Conservation (phyloP, 1,139 yeast genomes). For the Debaryomyces coudertii region DNA sequence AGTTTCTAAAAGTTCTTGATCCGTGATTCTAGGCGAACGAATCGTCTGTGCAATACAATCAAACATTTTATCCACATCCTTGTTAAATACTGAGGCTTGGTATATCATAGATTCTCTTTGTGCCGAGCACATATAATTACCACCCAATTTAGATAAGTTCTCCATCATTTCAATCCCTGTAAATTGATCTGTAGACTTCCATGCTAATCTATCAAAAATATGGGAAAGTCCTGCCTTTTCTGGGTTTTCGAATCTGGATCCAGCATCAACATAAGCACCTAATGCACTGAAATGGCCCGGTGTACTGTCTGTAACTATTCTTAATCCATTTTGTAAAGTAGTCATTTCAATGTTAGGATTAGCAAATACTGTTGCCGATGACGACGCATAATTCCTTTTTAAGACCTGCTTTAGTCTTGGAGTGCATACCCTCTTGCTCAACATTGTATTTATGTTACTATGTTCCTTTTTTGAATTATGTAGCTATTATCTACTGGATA, state of each 20-base stretch:
- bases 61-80: conserved; percentile 83
- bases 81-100: conserved; percentile 92
- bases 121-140: conserved; percentile 92
- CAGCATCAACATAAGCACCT: conserved; percentile 89
- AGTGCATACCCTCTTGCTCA: conserved; percentile 1
- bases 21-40: conserved; percentile 65
- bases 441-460: conserved; percentile 3
- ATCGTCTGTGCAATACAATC: conserved; percentile 81
- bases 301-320: conserved; percentile 81
- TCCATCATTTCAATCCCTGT: conserved; percentile 75
- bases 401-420: background rate
- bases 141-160: conserved; percentile 79
- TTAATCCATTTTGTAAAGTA: conserved; percentile 73
- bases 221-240: conserved; percentile 74
- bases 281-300: conserved; percentile 92
- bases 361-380: conserved; percentile 13
- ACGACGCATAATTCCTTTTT: conserved; percentile 10
- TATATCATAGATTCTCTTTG: conserved; percentile 90
- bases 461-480: background rate
- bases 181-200: conserved; percentile 71
- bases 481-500: background rate
- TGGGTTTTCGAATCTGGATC: conserved; percentile 75
- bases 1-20: conserved; percentile 75
- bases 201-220: conserved; percentile 82
- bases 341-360: conserved; percentile 46